Evolutionary conservation across 1,284 basidiomycete species (phyloP).

Genomic region (Pholiota adiposa): DNA sequence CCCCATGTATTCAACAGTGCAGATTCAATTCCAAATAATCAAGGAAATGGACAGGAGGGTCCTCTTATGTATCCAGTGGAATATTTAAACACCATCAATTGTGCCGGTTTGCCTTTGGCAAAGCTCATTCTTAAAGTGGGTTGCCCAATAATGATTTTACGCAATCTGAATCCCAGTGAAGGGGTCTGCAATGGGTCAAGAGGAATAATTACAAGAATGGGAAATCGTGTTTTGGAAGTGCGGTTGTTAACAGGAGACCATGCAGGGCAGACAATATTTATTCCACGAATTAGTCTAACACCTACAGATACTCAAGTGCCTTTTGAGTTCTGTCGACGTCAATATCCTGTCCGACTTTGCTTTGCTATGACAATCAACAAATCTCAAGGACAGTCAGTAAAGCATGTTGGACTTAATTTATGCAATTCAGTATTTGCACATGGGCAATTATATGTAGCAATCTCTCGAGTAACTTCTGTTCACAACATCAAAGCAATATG

Average conservation of each 20-base stretch:
- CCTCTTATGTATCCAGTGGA: constrained; percentile 20
- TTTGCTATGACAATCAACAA: constrained; percentile 50
- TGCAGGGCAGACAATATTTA: constrained; percentile 5
- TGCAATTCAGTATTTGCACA: constrained; percentile 40
- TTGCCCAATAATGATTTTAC: constrained; percentile 11
- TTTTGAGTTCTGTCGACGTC: constrained; percentile 27
- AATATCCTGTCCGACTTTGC: constrained; percentile 43
- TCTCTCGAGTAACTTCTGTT: constrained; percentile 34
- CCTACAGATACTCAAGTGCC: constrained; percentile 17
- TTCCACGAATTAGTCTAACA: constrained; percentile 25
- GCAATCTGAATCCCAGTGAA: constrained; percentile 2
- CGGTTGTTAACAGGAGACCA: constrained; percentile 4
- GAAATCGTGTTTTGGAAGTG: constrained; percentile 4
- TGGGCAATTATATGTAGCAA: constrained; percentile 47
- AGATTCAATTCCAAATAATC: constrained; percentile 26
- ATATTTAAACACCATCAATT: constrained; percentile 24
- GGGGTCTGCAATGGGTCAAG: constrained; percentile 11
- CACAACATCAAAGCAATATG: constrained; percentile 32
- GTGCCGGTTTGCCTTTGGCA: constrained; percentile 22
- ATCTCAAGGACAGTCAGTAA: constrained; percentile 43
- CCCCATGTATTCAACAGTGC: constrained; percentile 25
- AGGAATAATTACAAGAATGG: constrained; percentile 2
- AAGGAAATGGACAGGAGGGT: constrained; percentile 11
- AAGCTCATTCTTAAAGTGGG: constrained; percentile 24
- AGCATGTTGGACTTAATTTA: constrained; percentile 30